Conservation (phyloP, 495 filamentous ascomycete species). For the Schizothecium vesticola region DNA sequence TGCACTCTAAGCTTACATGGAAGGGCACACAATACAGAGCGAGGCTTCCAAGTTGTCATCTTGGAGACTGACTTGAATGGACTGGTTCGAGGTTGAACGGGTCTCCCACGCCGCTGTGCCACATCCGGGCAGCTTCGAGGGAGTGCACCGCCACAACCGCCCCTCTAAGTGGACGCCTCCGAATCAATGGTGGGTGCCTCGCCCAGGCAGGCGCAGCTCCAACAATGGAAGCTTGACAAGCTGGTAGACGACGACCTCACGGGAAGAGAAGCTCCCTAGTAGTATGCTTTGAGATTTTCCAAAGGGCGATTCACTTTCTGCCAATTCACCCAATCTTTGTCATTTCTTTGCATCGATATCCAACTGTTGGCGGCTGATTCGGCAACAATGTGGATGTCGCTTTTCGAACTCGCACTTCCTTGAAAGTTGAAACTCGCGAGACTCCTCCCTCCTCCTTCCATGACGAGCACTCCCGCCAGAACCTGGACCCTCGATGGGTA, state of each 20-base stretch:
- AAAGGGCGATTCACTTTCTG: not conserved
- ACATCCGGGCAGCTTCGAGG: not conserved
- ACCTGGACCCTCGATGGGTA: slow-evolving; percentile 29
- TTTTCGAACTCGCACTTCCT: slow-evolving; percentile 13
- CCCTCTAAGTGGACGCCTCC: slow-evolving; percentile 1
- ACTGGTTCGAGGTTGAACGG: slow-evolving; percentile 1
- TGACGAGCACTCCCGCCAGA: slow-evolving; percentile 15
- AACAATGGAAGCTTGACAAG: not conserved
- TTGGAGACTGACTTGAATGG: not conserved
- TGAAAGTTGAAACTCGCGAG: not conserved
- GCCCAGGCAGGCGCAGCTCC: not conserved
- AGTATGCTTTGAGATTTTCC: not conserved
- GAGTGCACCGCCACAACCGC: slow-evolving; percentile 3
- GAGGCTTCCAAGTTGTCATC: not conserved
- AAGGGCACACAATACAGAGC: not conserved
- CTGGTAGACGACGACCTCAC: not conserved
- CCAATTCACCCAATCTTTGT: not conserved
- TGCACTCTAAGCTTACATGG: not conserved
- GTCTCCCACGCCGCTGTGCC: not conserved
- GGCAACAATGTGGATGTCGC: not conserved
- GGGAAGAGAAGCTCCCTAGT: not conserved
- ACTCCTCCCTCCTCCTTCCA: slow-evolving; percentile 11
- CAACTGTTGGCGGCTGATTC: not conserved
- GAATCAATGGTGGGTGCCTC: not conserved
- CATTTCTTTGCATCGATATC: not conserved